These are phyloP conservation scores for Graphilbum ipis-grandicollis DNA, from an alignment of 2,329 filamentous ascomycete genomes.

Conservation along the genomic window DNA sequence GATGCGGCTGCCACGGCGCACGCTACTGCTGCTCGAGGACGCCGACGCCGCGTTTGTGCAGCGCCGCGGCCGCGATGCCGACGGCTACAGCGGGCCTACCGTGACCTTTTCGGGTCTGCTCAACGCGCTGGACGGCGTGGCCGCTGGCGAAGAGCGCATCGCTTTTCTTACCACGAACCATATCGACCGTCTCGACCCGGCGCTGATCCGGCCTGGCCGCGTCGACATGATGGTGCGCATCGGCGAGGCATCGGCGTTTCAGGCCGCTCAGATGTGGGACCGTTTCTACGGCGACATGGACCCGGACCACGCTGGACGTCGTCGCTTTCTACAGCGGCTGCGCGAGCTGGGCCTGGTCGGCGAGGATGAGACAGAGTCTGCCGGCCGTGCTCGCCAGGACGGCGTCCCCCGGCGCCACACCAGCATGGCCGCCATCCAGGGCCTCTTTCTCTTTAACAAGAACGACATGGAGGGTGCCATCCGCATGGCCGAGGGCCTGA, in stretches of 20 bases:
- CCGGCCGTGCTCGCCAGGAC: neutral
- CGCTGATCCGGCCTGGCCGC: constrained; percentile 74
- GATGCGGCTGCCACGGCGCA: constrained; percentile 68
- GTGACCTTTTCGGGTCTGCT: constrained; percentile 89
- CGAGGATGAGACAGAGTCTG: constrained; percentile 20
- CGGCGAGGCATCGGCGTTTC: constrained; percentile 70
- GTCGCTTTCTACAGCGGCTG: constrained; percentile 54
- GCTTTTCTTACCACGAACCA: constrained; percentile 93
- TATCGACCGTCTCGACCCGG: constrained; percentile 74
- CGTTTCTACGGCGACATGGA: constrained; percentile 85
- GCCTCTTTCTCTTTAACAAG: constrained; percentile 91
- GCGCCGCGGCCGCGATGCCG: constrained; percentile 54
- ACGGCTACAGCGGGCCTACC: constrained; percentile 73
- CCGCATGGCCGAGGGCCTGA: constrained; percentile 52
- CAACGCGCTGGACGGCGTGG: constrained; percentile 78
- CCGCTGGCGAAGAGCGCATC: constrained; percentile 83
- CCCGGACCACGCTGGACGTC: constrained; percentile 38
- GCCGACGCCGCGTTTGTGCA: constrained; percentile 84
- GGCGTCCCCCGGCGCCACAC: constrained; percentile 28
- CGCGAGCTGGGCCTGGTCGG: constrained; percentile 54
- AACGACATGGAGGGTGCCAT: constrained; percentile 78
- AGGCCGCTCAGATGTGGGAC: constrained; percentile 80
- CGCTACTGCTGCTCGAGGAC: constrained; percentile 72
- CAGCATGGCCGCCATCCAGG: constrained; percentile 85
- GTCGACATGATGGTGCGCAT: constrained; percentile 89